Conservation (phyloP, 164 flowering plant species). For the Vitis cinerea region DNA sequence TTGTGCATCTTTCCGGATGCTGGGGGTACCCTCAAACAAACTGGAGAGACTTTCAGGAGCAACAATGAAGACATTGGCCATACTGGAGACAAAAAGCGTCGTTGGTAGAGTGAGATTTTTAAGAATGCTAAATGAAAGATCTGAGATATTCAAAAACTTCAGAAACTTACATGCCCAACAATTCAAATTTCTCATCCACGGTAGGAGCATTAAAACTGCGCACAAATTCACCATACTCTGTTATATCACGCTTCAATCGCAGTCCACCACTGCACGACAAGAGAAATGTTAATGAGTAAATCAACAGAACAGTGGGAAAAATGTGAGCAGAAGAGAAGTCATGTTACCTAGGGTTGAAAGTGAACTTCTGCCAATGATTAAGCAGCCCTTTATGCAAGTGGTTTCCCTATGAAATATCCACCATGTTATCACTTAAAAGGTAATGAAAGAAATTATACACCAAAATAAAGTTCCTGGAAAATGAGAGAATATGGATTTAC, state of each 20-base stretch:
- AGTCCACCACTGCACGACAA: slow-evolving; percentile 73
- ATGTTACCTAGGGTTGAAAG: slow-evolving; percentile 93
- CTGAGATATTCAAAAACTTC: background rate
- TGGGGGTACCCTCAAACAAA: slow-evolving; percentile 91
- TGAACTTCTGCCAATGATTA: slow-evolving; percentile 96
- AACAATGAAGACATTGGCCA: slow-evolving; percentile 98
- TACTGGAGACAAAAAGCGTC: slow-evolving; percentile 38
- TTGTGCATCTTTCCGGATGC: slow-evolving; percentile 90
- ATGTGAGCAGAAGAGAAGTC: background rate
- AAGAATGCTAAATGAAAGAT: background rate
- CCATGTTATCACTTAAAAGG: slow-evolving; percentile 8
- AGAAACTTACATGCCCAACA: slow-evolving; percentile 86
- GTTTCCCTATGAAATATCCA: slow-evolving; percentile 55
- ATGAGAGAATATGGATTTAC: no score
- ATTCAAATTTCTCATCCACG: slow-evolving; percentile 91
- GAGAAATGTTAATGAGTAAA: background rate
- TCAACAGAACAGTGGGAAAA: background rate
- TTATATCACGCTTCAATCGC: slow-evolving; percentile 94
- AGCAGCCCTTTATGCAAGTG: slow-evolving; percentile 89
- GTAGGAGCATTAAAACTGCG: slow-evolving; percentile 95
- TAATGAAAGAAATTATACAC: no score
- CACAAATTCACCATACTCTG: slow-evolving; percentile 95
- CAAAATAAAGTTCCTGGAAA: no score
- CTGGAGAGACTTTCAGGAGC: slow-evolving; percentile 95
- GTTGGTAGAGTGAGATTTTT: background rate